Evolutionary conservation across 192 early-diverging fungal genomes (phyloP).

Genomic region (Entomortierella lignicola): DNA sequence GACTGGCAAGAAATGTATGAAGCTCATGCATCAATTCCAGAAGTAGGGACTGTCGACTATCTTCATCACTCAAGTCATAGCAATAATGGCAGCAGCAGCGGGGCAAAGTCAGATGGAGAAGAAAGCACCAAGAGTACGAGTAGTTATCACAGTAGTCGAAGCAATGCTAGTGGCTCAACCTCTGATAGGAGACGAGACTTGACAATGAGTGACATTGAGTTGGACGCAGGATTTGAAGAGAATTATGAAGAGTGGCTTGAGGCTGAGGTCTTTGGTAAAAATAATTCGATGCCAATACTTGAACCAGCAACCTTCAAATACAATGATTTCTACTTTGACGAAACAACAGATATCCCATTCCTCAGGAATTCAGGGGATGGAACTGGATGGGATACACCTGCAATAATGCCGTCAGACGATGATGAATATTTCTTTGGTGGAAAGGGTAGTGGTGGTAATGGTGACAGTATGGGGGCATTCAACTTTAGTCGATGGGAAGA

Average conservation of each 20-base stretch:
- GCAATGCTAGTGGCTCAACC: conserved; percentile 11
- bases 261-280: conserved; percentile 62
- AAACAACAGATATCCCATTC: conserved; percentile 13
- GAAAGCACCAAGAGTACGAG: conserved; percentile 39
- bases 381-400: conserved; percentile 56
- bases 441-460: neutral
- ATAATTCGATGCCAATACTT: conserved; percentile 1
- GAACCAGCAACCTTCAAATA: conserved; percentile 37
- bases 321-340: conserved; percentile 57
- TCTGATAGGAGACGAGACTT: conserved; percentile 32
- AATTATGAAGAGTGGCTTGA: conserved; percentile 79
- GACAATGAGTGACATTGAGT: conserved; percentile 55
- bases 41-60: conserved; percentile 21
- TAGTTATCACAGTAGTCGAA: conserved; percentile 29
- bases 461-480: conserved; percentile 9
- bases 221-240: conserved; percentile 70
- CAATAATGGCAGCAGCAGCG: neutral
- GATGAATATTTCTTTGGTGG: conserved; percentile 12
- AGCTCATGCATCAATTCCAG: conserved; percentile 46
- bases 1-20: conserved; percentile 56
- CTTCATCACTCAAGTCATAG: neutral
- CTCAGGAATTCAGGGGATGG: conserved; percentile 34
- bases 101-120: conserved; percentile 33
- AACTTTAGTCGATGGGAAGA: conserved; percentile 40
- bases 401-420: conserved; percentile 42